A percentile compares a stretch with the other conserved stretches of the same genome.
These are phyloP conservation scores for Pelargonium cotyledonis DNA, from an alignment of 441 rosid genomes.

Conservation along the genomic window DNA sequence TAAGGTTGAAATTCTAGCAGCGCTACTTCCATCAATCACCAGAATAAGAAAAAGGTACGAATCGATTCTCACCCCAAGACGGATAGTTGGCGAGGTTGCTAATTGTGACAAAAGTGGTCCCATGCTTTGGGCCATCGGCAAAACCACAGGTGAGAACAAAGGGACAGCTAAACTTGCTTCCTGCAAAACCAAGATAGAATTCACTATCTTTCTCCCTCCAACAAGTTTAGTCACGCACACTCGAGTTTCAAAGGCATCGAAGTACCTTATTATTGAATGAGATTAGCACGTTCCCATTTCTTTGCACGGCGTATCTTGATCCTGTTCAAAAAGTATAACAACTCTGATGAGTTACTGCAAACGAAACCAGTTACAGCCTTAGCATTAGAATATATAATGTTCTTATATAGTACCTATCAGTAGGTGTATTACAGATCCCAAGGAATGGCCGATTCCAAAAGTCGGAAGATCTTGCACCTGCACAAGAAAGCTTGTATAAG, in stretches of 20 bases:
- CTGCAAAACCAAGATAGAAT: slow-evolving; percentile 34
- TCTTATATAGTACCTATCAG: slow-evolving; percentile 50
- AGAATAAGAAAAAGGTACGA: not conserved
- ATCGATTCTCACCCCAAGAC: slow-evolving; percentile 58
- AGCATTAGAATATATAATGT: slow-evolving; percentile 6
- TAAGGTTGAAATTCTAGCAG: no score
- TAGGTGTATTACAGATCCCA: not conserved
- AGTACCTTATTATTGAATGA: slow-evolving; percentile 58
- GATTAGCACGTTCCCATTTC: not conserved
- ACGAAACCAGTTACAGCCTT: slow-evolving; percentile 16
- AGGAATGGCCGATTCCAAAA: no score
- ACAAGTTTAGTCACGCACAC: not conserved
- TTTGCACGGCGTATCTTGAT: slow-evolving; percentile 26
- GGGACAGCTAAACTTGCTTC: slow-evolving; percentile 87
- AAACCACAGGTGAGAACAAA: slow-evolving; percentile 83
- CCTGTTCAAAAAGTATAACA: slow-evolving; percentile 40
- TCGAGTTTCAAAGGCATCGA: not conserved
- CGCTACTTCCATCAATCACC: no score
- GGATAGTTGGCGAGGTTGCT: slow-evolving; percentile 63
- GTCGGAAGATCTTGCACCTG: no score
- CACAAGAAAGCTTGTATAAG: no score
- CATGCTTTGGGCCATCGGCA: slow-evolving; percentile 83
- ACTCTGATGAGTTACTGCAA: slow-evolving; percentile 19
- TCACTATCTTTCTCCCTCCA: not conserved
- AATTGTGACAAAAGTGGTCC: slow-evolving; percentile 81